These are phyloP conservation scores for Podila epigama DNA, from an alignment of 192 early-diverging fungal species.

Conservation along the genomic window DNA sequence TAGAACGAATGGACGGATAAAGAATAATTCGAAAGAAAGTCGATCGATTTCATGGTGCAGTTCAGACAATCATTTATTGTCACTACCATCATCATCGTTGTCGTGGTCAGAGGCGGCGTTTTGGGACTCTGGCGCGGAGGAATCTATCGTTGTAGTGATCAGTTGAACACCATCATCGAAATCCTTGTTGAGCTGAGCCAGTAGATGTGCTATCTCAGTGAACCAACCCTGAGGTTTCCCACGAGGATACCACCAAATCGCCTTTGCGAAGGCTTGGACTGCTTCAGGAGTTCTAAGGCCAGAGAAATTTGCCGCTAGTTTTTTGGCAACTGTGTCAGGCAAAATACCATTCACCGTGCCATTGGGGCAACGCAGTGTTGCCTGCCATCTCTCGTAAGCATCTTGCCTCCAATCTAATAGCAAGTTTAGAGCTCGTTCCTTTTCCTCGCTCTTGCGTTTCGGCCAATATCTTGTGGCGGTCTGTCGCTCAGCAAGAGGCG, in stretches of 20 bases:
- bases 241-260: not conserved
- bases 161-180: no score
- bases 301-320: slow-evolving; percentile 5
- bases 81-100: no score
- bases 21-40: no score
- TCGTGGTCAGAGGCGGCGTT: no score
- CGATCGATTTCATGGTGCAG: no score
- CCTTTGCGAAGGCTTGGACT: not conserved
- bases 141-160: no score
- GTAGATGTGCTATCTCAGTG: not conserved
- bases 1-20: no score
- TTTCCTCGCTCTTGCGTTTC: not conserved
- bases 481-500: not conserved
- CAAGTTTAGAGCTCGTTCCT: not conserved
- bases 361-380: not conserved
- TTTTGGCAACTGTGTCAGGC: slow-evolving; percentile 6
- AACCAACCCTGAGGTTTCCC: not conserved
- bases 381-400: slow-evolving; percentile 10
- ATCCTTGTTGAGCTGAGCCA: slow-evolving; percentile 10
- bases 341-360: slow-evolving; percentile 1
- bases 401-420: slow-evolving; percentile 13
- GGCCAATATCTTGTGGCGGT: not conserved
- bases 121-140: no score
- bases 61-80: no score
- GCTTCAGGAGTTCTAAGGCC: not conserved